Evolutionary conservation across 768 basidiomycete genomes (phyloP).

Genomic region (Hydnum rufescens): DNA sequence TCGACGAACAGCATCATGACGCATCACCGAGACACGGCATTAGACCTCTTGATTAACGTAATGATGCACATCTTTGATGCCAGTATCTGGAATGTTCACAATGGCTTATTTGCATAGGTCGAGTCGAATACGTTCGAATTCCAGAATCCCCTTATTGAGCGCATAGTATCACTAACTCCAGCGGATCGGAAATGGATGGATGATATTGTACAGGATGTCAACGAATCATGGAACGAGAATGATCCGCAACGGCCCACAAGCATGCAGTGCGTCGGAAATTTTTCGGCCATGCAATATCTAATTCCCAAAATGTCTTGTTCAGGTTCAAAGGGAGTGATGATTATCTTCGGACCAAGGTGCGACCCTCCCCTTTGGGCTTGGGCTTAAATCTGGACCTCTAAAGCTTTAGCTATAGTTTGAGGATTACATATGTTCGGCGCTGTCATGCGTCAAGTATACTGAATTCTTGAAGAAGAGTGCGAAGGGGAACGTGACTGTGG

Average conservation of each 20-base stretch:
- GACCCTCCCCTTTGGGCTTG: slow-evolving; percentile 4
- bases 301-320: slow-evolving; percentile 1
- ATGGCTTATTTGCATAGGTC: slow-evolving; percentile 28
- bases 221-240: slow-evolving; percentile 52
- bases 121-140: slow-evolving; percentile 80
- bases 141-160: slow-evolving; percentile 60
- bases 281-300: not conserved
- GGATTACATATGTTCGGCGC: slow-evolving; percentile 78
- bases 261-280: slow-evolving; percentile 37
- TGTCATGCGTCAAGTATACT: slow-evolving; percentile 76
- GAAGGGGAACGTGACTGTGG: slow-evolving; percentile 30
- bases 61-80: slow-evolving; percentile 9
- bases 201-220: slow-evolving; percentile 73
- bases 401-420: slow-evolving; percentile 40
- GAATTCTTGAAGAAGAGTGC: slow-evolving; percentile 58
- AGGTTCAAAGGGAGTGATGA: slow-evolving; percentile 95
- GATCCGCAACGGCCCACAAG: slow-evolving; percentile 35
- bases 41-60: slow-evolving; percentile 83
- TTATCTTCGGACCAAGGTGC: slow-evolving; percentile 69
- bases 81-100: slow-evolving; percentile 1
- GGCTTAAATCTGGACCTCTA: not conserved
- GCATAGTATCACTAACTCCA: slow-evolving; percentile 59
- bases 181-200: slow-evolving; percentile 98
- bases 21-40: slow-evolving; percentile 56
- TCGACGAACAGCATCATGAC: slow-evolving; percentile 92